A percentile compares a stretch with the other conserved stretches of the same genome.
Conservation (phyloP, 2,329 filamentous ascomycete genomes). For the Nigrospora oryzae region DNA sequence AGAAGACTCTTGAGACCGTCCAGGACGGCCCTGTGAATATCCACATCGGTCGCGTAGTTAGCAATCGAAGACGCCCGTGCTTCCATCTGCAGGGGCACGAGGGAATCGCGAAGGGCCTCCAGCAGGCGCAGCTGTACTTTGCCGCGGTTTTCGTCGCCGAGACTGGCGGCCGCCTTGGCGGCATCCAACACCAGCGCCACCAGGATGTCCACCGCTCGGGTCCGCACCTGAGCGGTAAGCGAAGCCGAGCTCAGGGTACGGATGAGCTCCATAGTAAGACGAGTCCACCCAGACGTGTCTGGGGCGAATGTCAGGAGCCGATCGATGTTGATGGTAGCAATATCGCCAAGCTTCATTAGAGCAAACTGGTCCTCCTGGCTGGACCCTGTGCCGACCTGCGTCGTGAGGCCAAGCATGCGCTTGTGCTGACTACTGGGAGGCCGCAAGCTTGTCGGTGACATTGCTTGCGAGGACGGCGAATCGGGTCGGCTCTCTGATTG, state of each 20-base stretch:
- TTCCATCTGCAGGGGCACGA: constrained; percentile 47
- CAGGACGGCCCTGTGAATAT: constrained; percentile 72
- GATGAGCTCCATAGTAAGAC: constrained; percentile 50
- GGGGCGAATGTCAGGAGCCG: constrained; percentile 63
- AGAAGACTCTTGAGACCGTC: constrained; percentile 76
- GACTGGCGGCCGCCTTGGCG: constrained; percentile 44
- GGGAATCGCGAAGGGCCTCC: constrained; percentile 53
- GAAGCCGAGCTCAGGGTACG: constrained; percentile 36
- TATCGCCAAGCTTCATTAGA: constrained; percentile 63
- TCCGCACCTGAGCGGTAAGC: constrained; percentile 43
- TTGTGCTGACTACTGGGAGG: constrained; percentile 28
- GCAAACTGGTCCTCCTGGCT: constrained; percentile 60
- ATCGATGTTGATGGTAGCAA: constrained; percentile 66
- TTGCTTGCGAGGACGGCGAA: constrained; percentile 26
- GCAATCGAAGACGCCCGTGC: constrained; percentile 46
- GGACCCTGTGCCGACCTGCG: constrained; percentile 34
- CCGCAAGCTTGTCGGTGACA: constrained; percentile 20
- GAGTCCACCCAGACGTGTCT: constrained; percentile 66
- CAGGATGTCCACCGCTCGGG: constrained; percentile 56
- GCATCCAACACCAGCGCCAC: constrained; percentile 49
- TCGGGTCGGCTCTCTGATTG: constrained; percentile 24
- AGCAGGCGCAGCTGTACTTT: constrained; percentile 67
- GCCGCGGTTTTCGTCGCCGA: constrained; percentile 41
- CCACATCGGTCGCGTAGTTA: constrained; percentile 57
- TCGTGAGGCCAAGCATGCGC: constrained; percentile 38